phyloP scores from a whole-genome alignment of 371 early-diverging fungal species.

The Mortierella sp. region DNA sequence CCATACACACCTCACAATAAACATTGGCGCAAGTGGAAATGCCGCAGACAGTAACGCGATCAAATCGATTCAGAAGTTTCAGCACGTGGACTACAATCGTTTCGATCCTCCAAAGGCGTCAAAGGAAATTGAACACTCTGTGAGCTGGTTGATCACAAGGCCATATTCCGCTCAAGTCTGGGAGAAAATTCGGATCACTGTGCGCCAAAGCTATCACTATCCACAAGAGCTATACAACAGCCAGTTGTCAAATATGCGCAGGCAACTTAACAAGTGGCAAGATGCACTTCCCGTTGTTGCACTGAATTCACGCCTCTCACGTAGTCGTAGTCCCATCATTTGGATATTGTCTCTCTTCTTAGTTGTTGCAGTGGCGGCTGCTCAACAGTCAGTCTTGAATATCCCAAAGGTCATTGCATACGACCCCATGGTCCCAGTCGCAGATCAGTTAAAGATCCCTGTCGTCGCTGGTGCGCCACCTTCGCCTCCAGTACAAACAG shows the following conservation, averaged over 20 bases:
- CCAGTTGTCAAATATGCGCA: background rate
- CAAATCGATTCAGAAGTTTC: background rate
- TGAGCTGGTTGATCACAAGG: background rate
- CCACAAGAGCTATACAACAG: background rate
- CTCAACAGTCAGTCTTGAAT: background rate
- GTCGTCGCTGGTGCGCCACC: slow-evolving; percentile 41
- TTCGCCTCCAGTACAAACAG: background rate
- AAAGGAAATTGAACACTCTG: background rate
- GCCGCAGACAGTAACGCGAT: background rate
- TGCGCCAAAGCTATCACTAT: background rate
- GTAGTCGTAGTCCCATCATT: background rate
- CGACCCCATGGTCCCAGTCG: slow-evolving; percentile 19
- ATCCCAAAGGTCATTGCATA: slow-evolving; percentile 7
- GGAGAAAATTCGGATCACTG: background rate
- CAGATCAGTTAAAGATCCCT: slow-evolving; percentile 26
- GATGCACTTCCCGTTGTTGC: background rate
- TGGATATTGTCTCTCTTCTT: slow-evolving; percentile 8
- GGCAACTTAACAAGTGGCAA: background rate
- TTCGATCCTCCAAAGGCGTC: background rate
- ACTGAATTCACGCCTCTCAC: background rate
- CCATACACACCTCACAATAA: background rate
- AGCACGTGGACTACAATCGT: background rate
- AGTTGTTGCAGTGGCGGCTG: background rate
- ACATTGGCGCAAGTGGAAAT: background rate
- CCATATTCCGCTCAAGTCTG: slow-evolving; percentile 4